Evolutionary conservation across 257 asterid species (phyloP), one percentile per base, ranked within the genome.

Genomic region (Coffea canephora): DNA sequence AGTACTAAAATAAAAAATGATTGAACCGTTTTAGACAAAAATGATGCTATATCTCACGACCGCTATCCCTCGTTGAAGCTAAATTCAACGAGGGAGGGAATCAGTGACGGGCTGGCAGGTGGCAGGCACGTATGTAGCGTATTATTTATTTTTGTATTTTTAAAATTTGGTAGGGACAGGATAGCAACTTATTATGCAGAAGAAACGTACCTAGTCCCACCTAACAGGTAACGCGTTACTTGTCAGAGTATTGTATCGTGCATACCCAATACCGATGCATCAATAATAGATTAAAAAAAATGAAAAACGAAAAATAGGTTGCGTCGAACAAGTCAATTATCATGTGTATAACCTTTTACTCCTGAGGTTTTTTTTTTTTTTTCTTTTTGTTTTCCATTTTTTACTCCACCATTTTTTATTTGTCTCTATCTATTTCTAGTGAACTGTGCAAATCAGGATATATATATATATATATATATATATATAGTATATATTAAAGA

Each of bases 251-350:
- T 31, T 31, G 34, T 39, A 59, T 61, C 16, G 64, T 1, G 54
- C 0, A 11, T 5, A 52, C 21, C 54, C 15, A 12, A 59, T 21
- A 39, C 14, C 50, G 45, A 31, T 49, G 64, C 72, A 34, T 14
- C 46, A 41, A 64, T 3, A 39, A 54, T 1, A 21, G 25, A 19
- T 27, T 8, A 6, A 34, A 25, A 15, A 13, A 73, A 67, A 39
- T 31, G 34, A 77, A 57, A 43, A 80, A 65, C 65, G 75, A 65
- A 73, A 61, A 54, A 5, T 34, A 15, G 57, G 68, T 79, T 49
- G 39, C 23, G 69, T 15, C 54, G 77, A 54, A 83, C 48, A 73
- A 59, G 23, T 73, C 72, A 67, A 25, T 5, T n/a, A 52, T 14
- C 7, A 31, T 59, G 61, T 19, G 27, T 2, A 3, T 13, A 55